phyloP scores from a whole-genome alignment of 345 rosid genomes.

The Pistacia integerrima region DNA sequence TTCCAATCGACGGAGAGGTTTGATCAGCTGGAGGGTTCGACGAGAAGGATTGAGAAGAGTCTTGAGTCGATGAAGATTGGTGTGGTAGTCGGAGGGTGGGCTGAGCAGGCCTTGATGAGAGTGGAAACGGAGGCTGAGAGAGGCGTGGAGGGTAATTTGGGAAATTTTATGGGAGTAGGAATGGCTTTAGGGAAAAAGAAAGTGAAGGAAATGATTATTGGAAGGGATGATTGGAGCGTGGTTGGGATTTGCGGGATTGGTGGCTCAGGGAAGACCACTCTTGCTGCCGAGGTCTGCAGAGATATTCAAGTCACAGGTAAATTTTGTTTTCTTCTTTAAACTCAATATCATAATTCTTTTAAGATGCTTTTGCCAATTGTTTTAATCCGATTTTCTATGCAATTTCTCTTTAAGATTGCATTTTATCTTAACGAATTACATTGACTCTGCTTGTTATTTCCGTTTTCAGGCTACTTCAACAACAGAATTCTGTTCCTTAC shows the following conservation, averaged over 20 bases:
- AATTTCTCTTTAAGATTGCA: background rate
- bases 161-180: conserved; percentile 45
- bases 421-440: background rate
- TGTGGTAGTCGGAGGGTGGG: conserved; percentile 49
- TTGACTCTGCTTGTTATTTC: conserved; percentile 2
- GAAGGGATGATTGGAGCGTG: conserved; percentile 34
- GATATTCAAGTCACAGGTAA: conserved; percentile 70
- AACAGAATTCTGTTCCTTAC: conserved; percentile 64
- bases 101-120: conserved; percentile 53
- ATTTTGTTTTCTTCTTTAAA: conserved; percentile 14
- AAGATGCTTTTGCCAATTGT: background rate
- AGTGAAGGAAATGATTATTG: conserved; percentile 76
- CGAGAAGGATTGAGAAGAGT: conserved; percentile 46
- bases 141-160: conserved; percentile 40
- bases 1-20: conserved; percentile 44
- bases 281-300: conserved; percentile 64
- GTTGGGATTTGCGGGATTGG: conserved; percentile 82
- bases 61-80: conserved; percentile 69
- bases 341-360: background rate
- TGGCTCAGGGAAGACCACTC: conserved; percentile 89
- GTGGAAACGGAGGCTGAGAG: conserved; percentile 43
- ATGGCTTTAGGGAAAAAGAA: conserved; percentile 66
- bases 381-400: background rate
- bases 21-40: conserved; percentile 47
- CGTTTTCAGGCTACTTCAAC: conserved; percentile 52